A percentile compares a stretch with the other conserved stretches of the same genome.
Evolutionary conservation across 768 basidiomycete genomes (phyloP).

Genomic region (Pluteus cervinus): DNA sequence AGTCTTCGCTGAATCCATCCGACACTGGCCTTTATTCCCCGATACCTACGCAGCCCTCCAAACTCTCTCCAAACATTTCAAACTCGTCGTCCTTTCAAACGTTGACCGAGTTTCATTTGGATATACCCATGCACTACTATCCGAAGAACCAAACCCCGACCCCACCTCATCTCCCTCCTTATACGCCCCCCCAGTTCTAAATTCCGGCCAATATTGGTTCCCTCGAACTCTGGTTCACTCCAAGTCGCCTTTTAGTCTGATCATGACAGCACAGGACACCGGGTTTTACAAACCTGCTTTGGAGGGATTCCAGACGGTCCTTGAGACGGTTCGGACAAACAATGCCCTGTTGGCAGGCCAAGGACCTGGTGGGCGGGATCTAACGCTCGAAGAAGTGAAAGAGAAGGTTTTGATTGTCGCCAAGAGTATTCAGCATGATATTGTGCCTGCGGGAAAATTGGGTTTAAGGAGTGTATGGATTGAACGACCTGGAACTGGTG

Average conservation of each 20-base stretch:
- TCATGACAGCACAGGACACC: slow-evolving; percentile 68
- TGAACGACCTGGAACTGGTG: slow-evolving; percentile 39
- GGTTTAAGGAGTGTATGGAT: slow-evolving; percentile 64
- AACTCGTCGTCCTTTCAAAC: slow-evolving; percentile 71
- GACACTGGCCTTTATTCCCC: slow-evolving; percentile 59
- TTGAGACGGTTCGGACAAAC: slow-evolving; percentile 37
- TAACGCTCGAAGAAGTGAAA: slow-evolving; percentile 26
- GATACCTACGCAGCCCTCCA: slow-evolving; percentile 59
- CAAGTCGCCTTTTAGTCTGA: slow-evolving; percentile 55
- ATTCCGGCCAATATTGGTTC: slow-evolving; percentile 35
- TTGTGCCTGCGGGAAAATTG: slow-evolving; percentile 52
- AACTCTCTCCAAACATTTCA: slow-evolving; percentile 54
- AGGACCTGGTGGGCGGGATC: no score
- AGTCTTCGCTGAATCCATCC: slow-evolving; percentile 56
- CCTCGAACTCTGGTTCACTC: slow-evolving; percentile 32
- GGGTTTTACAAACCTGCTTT: slow-evolving; percentile 69
- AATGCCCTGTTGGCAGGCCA: slow-evolving; percentile 30
- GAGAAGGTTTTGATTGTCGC: slow-evolving; percentile 58
- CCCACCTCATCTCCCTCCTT: slow-evolving; percentile 14
- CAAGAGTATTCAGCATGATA: slow-evolving; percentile 62
- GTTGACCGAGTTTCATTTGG: slow-evolving; percentile 63
- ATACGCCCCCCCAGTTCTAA: slow-evolving; percentile 26
- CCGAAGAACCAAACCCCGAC: slow-evolving; percentile 20
- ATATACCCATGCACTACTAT: slow-evolving; percentile 51
- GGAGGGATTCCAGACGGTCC: slow-evolving; percentile 43